A percentile compares a stretch with the other conserved stretches of the same genome.
These are phyloP conservation scores for Cutaneotrichosporon sp. DNA, from an alignment of 1,284 basidiomycete species.

Conservation along the genomic window DNA sequence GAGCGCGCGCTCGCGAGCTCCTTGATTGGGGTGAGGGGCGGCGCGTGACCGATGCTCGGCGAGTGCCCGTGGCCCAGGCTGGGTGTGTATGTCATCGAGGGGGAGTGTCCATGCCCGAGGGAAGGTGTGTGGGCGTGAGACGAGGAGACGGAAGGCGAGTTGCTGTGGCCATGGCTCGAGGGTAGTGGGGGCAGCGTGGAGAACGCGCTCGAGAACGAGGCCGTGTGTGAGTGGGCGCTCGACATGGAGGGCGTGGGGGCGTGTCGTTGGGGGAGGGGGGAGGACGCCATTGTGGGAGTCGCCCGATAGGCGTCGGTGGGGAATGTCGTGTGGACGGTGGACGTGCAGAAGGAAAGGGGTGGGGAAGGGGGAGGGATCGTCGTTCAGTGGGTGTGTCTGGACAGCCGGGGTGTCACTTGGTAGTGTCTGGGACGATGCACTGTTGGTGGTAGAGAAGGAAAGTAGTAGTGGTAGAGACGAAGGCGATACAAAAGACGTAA, in stretches of 20 bases:
- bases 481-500: too few relatives aligned
- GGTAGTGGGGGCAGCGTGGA: neutral
- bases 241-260: constrained; percentile 2
- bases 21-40: neutral
- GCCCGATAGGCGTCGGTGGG: neutral
- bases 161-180: neutral
- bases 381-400: too few relatives aligned
- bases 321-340: neutral
- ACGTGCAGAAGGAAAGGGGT: neutral
- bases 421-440: too few relatives aligned
- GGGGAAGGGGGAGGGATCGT: neutral
- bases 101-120: neutral
- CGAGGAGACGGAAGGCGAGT: neutral
- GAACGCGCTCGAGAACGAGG: constrained; percentile 1
- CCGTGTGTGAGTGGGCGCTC: constrained; percentile 1
- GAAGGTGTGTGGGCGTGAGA: neutral
- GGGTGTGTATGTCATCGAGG: neutral
- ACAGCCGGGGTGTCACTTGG: too few relatives aligned
- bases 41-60: constrained; percentile 1
- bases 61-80: neutral
- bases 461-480: too few relatives aligned
- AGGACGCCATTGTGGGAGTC: neutral
- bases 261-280: neutral
- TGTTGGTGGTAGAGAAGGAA: too few relatives aligned
- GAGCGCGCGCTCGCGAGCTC: constrained; percentile 1